Evolutionary conservation across 768 basidiomycete genomes (phyloP).

Genomic region (Tricholoma terreum): DNA sequence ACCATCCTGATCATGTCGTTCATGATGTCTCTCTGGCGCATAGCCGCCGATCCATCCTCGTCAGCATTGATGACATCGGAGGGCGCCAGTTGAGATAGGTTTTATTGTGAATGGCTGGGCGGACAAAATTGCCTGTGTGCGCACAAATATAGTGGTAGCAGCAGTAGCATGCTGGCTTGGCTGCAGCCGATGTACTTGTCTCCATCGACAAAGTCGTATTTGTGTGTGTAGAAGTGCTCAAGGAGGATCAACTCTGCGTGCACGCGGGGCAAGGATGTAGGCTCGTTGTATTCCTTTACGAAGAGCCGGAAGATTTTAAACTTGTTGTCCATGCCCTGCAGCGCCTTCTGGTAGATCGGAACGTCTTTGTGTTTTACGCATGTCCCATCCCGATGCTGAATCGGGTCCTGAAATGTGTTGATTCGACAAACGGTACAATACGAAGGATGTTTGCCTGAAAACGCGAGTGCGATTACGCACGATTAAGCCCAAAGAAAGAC

Average conservation of each 20-base stretch:
- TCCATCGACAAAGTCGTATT: background rate
- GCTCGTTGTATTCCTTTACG: background rate
- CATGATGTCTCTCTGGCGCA: background rate
- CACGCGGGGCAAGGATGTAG: no score
- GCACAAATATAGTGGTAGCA: background rate
- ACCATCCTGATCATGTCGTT: background rate
- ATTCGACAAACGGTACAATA: no score
- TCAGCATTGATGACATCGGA: background rate
- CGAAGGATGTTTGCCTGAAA: no score
- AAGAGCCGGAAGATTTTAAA: background rate
- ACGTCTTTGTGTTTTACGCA: background rate
- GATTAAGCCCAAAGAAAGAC: no score
- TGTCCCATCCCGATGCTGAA: no score
- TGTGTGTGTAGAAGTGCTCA: background rate
- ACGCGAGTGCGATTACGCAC: no score
- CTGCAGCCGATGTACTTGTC: no score
- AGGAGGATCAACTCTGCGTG: background rate
- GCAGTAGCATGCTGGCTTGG: background rate
- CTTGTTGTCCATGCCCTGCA: no score
- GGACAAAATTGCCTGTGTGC: background rate
- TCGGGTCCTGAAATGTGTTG: no score
- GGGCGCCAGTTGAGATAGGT: background rate
- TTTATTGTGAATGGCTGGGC: background rate
- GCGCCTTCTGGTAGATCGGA: no score
- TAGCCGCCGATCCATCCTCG: background rate